Conservation (phyloP, 2,329 filamentous ascomycete species). For the Colletotrichum horii region DNA sequence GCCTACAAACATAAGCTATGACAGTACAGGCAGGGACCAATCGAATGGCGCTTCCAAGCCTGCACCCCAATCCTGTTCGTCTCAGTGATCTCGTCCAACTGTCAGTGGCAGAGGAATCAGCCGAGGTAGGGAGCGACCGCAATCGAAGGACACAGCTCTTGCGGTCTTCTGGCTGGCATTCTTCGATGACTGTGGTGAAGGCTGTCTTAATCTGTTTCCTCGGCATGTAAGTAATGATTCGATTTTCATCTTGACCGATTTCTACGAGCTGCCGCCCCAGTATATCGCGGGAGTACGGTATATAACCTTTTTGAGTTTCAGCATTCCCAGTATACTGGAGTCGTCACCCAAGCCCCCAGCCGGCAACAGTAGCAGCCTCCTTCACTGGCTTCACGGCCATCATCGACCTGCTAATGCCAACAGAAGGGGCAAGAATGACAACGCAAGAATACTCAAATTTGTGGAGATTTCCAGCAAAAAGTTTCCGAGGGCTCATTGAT, state of each 20-base stretch:
- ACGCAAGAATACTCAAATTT: not conserved
- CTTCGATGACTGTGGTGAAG: not conserved
- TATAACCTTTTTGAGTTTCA: not conserved
- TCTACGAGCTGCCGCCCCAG: not conserved
- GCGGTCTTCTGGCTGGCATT: not conserved
- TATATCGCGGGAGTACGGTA: not conserved
- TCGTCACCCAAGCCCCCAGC: not conserved
- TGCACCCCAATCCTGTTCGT: not conserved
- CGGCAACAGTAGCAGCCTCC: not conserved
- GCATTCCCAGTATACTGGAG: not conserved
- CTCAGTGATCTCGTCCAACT: not conserved
- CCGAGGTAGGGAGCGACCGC: not conserved
- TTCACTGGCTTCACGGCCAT: not conserved
- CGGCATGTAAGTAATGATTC: not conserved
- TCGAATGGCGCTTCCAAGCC: not conserved
- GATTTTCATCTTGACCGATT: not conserved
- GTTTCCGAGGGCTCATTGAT: not conserved
- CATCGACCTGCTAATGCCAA: not conserved
- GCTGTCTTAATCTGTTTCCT: not conserved
- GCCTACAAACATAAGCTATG: not conserved
- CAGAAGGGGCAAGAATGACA: not conserved
- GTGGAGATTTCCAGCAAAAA: not conserved
- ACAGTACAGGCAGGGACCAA: not conserved
- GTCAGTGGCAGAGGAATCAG: not conserved
- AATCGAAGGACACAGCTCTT: not conserved